Percentiles rank a stretch among this genome's conserved stretches.
phyloP scores from a whole-genome alignment of 2,329 filamentous ascomycete genomes.

The Teratosphaeria nubilosa region DNA sequence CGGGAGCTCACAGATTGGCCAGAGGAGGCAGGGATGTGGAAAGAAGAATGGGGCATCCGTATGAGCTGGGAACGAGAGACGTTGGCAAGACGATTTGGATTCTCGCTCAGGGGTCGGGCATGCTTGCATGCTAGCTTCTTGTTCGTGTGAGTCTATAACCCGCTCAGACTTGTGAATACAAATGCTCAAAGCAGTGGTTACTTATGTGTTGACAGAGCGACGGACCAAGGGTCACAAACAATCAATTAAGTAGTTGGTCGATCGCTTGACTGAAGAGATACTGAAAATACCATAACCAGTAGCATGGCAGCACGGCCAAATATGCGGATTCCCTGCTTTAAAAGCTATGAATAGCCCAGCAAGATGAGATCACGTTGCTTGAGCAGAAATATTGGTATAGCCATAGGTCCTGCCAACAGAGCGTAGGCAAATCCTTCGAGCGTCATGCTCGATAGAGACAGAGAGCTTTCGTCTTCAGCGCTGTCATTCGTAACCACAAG shows the following conservation, averaged over 20 bases:
- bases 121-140: constrained; percentile 8
- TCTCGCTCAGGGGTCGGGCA: constrained; percentile 5
- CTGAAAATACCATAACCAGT: neutral
- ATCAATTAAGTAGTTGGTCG: no score
- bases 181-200: neutral
- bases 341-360: neutral
- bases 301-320: neutral
- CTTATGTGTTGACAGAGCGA: no score
- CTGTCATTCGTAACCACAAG: neutral
- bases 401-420: neutral
- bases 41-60: constrained; percentile 6
- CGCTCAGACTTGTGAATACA: neutral
- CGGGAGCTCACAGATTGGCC: neutral
- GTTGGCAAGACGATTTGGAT: constrained; percentile 2
- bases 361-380: neutral
- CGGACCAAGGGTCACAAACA: no score
- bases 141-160: constrained; percentile 1
- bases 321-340: neutral
- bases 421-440: neutral
- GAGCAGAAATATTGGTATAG: neutral
- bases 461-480: neutral
- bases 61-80: constrained; percentile 7
- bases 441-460: neutral
- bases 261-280: no score
- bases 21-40: constrained; percentile 4